Evolutionary conservation across 2,329 filamentous ascomycete species (phyloP), one percentile per base, ranked within the genome.

Genomic region (Cadophora sp.): DNA sequence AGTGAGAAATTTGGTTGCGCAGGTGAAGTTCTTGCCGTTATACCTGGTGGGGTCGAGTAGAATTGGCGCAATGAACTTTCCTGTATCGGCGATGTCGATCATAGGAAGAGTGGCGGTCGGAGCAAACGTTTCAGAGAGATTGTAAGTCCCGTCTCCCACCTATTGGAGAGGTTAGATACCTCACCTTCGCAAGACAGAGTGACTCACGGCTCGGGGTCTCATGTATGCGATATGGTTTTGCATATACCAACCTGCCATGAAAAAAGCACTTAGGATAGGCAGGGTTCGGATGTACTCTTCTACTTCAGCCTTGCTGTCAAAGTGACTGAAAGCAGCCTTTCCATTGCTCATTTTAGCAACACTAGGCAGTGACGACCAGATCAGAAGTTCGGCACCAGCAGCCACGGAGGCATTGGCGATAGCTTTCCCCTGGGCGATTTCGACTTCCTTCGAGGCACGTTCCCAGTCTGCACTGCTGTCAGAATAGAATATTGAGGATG

Each of bases 21-120:
- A 85, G 19, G 80, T 77, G 40, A 88, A 78, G 3, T 74, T 79
- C 68, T 81, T 81, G 16, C 82, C 83, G 1, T 80, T 76, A 26
- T 81, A 81, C 53, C 79, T 78, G 0, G 81, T 81, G 0, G 82
- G 81, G 12, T 85, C 73, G 0, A 77, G 78, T 0, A 84, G 76
- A 29, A 84, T 80, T 7, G 80, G 77, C 1, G 73, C 79, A 7
- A 82, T 68, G 66, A 69, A 73, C 58, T 73, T 73, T 29, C 78
- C 78, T 2, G 74, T 75, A 40, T 64, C 68, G 11, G 63, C 71
- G 3, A 75, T 70, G n/a, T 79, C 73, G 29, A 79, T 71, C 43
- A 76, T 31, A 69, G 77, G 76, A 27, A 76, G 68, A 50, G 63
- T 66, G 19, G 73, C 69, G 9, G 70, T 73, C 16, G 74, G 75